Evolutionary conservation across 2,329 filamentous ascomycete genomes (phyloP).

Genomic region (Botrytis fragariae): DNA sequence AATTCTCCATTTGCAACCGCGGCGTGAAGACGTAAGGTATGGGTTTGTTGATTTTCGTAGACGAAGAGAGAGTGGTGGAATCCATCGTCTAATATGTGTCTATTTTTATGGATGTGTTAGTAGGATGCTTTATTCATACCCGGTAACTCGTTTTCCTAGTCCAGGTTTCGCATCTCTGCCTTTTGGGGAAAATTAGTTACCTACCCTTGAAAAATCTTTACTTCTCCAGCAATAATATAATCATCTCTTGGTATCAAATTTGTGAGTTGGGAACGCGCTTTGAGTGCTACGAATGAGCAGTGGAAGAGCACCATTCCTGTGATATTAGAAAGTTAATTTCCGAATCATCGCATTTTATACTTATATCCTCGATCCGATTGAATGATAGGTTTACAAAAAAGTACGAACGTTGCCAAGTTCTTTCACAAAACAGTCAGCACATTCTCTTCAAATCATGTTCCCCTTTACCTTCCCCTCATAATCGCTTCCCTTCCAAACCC

Average conservation of each 20-base stretch:
- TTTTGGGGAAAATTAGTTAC: conserved; percentile 26
- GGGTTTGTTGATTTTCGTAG: conserved; percentile 49
- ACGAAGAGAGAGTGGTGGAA: conserved; percentile 54
- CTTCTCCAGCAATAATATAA: conserved; percentile 49
- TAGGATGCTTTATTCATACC: accelerated
- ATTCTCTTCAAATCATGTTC: not conserved
- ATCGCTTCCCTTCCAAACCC: too few species aligned
- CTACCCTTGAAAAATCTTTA: conserved; percentile 56
- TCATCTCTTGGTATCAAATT: conserved; percentile 47
- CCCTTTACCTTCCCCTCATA: too few species aligned
- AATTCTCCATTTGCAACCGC: conserved; percentile 55
- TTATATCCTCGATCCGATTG: not conserved
- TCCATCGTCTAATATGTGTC: conserved; percentile 55
- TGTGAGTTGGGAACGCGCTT: conserved; percentile 49
- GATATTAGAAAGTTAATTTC: not conserved
- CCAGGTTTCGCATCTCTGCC: not conserved
- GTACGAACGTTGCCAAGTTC: conserved; percentile 20
- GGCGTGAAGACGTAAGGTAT: conserved; percentile 54
- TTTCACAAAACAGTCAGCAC: not conserved
- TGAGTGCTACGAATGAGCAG: conserved; percentile 56
- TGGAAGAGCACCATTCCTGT: conserved; percentile 60
- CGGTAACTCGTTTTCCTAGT: not conserved
- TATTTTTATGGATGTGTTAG: conserved; percentile 33
- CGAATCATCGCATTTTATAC: not conserved
- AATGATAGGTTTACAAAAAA: too few species aligned